These are phyloP conservation scores for Exidia glandulosa DNA, from an alignment of 768 basidiomycete species.

Conservation along the genomic window DNA sequence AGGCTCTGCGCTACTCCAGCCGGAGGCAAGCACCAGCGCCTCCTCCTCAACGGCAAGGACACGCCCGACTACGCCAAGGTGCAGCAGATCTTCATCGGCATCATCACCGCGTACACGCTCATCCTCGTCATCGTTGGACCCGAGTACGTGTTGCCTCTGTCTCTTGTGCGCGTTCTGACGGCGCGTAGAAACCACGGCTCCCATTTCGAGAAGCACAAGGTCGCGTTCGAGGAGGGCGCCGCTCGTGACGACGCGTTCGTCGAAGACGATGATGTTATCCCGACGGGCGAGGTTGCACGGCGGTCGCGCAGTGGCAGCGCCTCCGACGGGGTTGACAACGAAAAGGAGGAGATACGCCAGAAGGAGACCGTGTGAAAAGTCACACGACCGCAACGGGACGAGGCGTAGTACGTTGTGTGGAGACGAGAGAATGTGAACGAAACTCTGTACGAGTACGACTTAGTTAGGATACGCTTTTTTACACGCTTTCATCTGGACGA, in stretches of 20 bases:
- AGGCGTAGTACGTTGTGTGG: not conserved
- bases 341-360: not conserved
- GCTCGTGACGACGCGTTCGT: slow-evolving; percentile 36
- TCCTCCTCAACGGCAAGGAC: slow-evolving; percentile 12
- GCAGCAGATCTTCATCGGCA: slow-evolving; percentile 81
- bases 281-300: not conserved
- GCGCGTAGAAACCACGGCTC: slow-evolving; percentile 51
- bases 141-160: slow-evolving; percentile 36
- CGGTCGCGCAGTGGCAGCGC: not conserved
- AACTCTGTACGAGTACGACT: not conserved
- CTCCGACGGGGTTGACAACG: not conserved
- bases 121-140: slow-evolving; percentile 70
- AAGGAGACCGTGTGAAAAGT: not conserved
- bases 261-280: slow-evolving; percentile 10
- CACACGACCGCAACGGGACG: too few species aligned
- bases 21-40: not conserved
- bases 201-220: slow-evolving; percentile 75
- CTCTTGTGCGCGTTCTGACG: not conserved
- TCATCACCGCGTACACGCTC: slow-evolving; percentile 67
- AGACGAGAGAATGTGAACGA: not conserved
- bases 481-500: too few species aligned
- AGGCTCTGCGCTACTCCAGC: not conserved
- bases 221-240: slow-evolving; percentile 69
- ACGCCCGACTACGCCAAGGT: slow-evolving; percentile 61
- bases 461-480: not conserved